Evolutionary conservation across 1,284 basidiomycete genomes (phyloP), one percentile per base, ranked within the genome.

Genomic region (Acaromyces ingoldii): DNA sequence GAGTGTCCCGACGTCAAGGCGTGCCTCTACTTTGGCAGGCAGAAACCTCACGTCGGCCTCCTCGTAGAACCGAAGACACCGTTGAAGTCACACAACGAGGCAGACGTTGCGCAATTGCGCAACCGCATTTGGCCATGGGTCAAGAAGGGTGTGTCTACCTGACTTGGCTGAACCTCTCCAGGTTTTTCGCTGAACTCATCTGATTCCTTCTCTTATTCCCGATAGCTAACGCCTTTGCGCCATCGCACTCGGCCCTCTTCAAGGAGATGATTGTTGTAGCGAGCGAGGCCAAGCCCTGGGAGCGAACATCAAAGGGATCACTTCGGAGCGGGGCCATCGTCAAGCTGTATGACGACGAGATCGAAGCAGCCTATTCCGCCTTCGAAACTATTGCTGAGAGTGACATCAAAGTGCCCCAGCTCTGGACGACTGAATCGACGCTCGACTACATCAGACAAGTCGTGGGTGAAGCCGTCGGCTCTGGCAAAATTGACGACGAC

Each of bases 81-180:
- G 39, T 49, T 17, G 46, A 49, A 49, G 15, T 28, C 34, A 11
- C 5, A 7, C 13, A 28, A 46, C 29, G 33, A 38, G 10, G 46
- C n/a, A n/a, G 46, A 31, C 15, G 11, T 49, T 15, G 46, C 46
- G 13, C 28, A 22, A 17, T 36, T 24, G 10, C 29, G 46, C 17
- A 43, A 39, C 39, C 34, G 4, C 9, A 21, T 49, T 22, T 49
- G 46, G 46, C 33, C 46, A n/a, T n/a, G n/a, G 7, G 36, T 30
- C 9, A 24, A 22, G 7, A 9, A 37, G 17, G 15, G 87, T 57
- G 44, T 41, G n/a, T n/a, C n/a, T n/a, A n/a, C n/a, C n/a, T n/a
- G n/a, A n/a, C n/a, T n/a, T n/a, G n/a, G n/a, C n/a, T n/a, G n/a
- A n/a, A n/a, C n/a, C n/a, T n/a, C n/a, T n/a, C n/a, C n/a, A n/a